Percentiles rank a stretch among this genome's conserved stretches.
Conservation (phyloP, 495 filamentous ascomycete genomes). For the Podospora pseudocomata region DNA sequence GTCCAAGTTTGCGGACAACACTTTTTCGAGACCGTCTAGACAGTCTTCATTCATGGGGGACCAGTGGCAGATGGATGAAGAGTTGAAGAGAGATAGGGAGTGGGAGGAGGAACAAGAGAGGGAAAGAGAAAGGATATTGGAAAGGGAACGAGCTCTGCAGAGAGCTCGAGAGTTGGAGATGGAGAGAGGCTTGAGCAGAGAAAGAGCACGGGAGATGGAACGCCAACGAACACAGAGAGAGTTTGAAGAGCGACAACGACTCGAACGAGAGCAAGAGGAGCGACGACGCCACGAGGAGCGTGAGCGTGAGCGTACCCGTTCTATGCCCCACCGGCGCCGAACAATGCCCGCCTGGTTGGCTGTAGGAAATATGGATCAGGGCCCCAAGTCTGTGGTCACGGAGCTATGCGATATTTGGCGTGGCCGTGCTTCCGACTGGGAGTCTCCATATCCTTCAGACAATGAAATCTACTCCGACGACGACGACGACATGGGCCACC, state of each 20-base stretch:
- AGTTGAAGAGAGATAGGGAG: background rate
- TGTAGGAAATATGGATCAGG: conserved; percentile 14
- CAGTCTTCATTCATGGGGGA: background rate
- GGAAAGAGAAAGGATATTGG: background rate
- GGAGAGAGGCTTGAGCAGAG: background rate
- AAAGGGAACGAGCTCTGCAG: background rate
- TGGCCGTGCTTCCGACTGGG: conserved; percentile 31
- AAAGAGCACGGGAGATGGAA: background rate
- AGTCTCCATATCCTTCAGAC: conserved; percentile 29
- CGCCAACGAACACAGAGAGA: background rate
- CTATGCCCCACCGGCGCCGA: background rate
- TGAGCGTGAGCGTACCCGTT: background rate
- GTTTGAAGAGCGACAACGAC: background rate
- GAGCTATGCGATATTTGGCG: conserved; percentile 32
- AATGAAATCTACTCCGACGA: conserved; percentile 13
- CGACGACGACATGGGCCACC: conserved; percentile 12
- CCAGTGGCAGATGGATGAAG: background rate
- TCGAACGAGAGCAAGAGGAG: background rate
- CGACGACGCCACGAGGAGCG: background rate
- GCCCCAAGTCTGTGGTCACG: conserved; percentile 17
- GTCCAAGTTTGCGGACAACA: background rate
- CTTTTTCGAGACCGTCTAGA: background rate
- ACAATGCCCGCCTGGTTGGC: background rate
- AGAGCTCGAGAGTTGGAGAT: background rate
- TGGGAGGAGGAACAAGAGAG: conserved; percentile 2